A percentile compares a stretch with the other conserved stretches of the same genome.
Evolutionary conservation across 768 basidiomycete genomes (phyloP).

Genomic region (Naganishia randhawae): DNA sequence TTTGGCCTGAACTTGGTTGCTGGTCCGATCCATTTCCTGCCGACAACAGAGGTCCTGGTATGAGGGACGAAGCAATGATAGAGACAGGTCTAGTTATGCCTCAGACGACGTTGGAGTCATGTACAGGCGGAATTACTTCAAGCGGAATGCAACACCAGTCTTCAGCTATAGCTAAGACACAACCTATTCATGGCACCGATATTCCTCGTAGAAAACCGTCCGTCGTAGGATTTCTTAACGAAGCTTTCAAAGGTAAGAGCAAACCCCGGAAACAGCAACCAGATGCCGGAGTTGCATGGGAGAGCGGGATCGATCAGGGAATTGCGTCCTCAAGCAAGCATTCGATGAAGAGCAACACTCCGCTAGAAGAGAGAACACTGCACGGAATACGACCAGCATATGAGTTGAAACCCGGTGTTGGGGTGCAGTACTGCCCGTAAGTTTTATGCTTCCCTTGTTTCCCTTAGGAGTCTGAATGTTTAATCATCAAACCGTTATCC

Average conservation of each 20-base stretch:
- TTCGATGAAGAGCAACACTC: not conserved
- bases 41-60: not conserved
- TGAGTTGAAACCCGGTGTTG: constrained; percentile 18
- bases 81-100: not conserved
- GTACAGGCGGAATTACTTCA: not conserved
- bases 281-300: not conserved
- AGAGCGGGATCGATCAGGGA: not conserved
- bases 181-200: not conserved
- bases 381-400: not conserved
- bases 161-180: no score
- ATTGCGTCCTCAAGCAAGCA: not conserved
- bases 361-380: not conserved
- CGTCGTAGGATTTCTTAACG: not conserved
- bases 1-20: constrained; percentile 47
- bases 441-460: no score
- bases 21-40: constrained; percentile 33
- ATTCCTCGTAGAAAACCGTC: constrained; percentile 3
- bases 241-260: not conserved
- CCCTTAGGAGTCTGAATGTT: no score
- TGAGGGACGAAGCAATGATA: not conserved
- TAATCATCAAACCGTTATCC: no score
- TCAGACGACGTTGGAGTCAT: not conserved
- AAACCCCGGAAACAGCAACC: not conserved
- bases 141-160: no score
- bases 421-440: constrained; percentile 32